Conservation (phyloP, 2,329 filamentous ascomycete genomes). For the Fusarium sp. region DNA sequence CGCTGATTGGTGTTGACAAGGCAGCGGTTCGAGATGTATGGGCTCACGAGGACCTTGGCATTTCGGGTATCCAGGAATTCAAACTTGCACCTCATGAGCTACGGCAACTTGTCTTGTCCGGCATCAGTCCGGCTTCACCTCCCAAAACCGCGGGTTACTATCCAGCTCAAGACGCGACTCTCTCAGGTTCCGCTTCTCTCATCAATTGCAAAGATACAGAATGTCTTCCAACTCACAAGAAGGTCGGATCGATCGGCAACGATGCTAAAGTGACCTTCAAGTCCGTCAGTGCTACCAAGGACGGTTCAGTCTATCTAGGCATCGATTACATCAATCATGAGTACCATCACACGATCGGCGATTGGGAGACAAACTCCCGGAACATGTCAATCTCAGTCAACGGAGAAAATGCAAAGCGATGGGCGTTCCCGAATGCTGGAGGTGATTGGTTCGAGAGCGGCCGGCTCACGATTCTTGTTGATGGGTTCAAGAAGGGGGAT, state of each 20-base stretch:
- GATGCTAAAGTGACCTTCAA: constrained; percentile 50
- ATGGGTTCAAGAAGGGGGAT: constrained; percentile 54
- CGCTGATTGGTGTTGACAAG: constrained; percentile 50
- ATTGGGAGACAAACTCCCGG: constrained; percentile 56
- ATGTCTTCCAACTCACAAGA: constrained; percentile 55
- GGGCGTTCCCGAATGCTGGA: constrained; percentile 61
- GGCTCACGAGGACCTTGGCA: constrained; percentile 47
- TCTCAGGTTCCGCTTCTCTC: constrained; percentile 48
- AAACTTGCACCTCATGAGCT: constrained; percentile 52
- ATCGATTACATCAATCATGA: constrained; percentile 65
- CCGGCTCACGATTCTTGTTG: constrained; percentile 54
- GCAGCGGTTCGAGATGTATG: constrained; percentile 54
- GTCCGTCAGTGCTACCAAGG: constrained; percentile 42
- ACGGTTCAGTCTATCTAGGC: constrained; percentile 52
- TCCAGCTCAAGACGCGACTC: constrained; percentile 48
- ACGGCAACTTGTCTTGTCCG: constrained; percentile 50
- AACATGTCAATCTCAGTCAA: constrained; percentile 63
- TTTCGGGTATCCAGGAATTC: constrained; percentile 47
- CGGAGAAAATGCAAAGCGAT: constrained; percentile 50
- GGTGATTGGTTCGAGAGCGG: constrained; percentile 61
- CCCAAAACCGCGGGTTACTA: constrained; percentile 50
- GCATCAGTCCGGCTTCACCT: constrained; percentile 40
- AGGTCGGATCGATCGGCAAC: constrained; percentile 51
- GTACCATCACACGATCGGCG: constrained; percentile 55
- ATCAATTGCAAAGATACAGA: constrained; percentile 48